Conservation (phyloP, 805 yeast genomes). For the Wickerhamiella lipophila region DNA sequence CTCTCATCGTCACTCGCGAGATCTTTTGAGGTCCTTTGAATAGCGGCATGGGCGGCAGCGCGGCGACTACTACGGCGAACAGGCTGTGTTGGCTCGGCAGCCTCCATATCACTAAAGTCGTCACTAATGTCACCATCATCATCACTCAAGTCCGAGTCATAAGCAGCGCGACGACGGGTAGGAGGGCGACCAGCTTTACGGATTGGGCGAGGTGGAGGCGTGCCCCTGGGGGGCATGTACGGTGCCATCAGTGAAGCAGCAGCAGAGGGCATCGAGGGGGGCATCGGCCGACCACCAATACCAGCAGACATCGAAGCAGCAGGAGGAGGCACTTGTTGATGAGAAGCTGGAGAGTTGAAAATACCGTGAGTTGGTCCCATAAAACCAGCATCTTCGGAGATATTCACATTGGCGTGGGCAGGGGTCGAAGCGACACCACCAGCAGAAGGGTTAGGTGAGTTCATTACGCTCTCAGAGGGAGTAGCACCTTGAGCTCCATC, state of each 20-base stretch:
- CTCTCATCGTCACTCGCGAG: conserved; percentile 1
- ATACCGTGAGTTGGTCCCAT: conserved; percentile 7
- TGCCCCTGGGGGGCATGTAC: conserved; percentile 9
- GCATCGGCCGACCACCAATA: not conserved
- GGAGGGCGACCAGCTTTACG: conserved; percentile 11
- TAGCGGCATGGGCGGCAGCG: conserved; percentile 5
- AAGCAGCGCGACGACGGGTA: conserved; percentile 8
- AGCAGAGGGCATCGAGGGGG: not conserved
- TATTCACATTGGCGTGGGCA: not conserved
- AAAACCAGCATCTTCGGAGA: not conserved
- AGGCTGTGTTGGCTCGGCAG: conserved; percentile 8
- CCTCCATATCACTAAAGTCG: conserved; percentile 6
- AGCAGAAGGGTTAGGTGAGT: not conserved
- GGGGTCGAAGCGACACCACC: not conserved
- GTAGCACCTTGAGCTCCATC: conserved; percentile 1
- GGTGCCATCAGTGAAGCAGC: conserved; percentile 9
- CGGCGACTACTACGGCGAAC: conserved; percentile 7
- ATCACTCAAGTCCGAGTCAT: conserved; percentile 9
- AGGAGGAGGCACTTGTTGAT: not conserved
- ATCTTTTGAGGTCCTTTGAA: not conserved
- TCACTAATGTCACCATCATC: conserved; percentile 10
- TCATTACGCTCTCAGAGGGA: not conserved
- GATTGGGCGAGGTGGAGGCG: conserved; percentile 9
- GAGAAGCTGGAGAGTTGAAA: conserved; percentile 3
- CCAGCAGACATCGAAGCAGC: not conserved